These are phyloP conservation scores for Scutellaria barbata DNA, from an alignment of 257 asterid species.

Conservation along the genomic window DNA sequence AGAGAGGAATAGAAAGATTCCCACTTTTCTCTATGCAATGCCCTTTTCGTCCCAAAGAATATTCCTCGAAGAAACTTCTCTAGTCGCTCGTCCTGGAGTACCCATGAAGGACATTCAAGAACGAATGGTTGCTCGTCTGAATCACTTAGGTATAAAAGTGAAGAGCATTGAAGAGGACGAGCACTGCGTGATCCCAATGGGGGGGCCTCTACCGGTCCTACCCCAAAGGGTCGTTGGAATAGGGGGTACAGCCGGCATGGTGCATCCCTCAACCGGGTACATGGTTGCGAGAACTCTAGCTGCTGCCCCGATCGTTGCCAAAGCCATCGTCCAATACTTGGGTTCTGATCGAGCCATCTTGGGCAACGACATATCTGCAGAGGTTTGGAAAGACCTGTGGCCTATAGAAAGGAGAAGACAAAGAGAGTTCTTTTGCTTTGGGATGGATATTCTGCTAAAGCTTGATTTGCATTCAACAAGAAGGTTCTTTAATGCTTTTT, in stretches of 20 bases:
- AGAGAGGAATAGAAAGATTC: constrained; percentile 73
- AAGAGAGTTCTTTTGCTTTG: constrained; percentile 93
- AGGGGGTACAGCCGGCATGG: constrained; percentile 99
- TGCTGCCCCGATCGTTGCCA: constrained; percentile 91
- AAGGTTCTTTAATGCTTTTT: constrained; percentile 89
- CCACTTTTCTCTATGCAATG: constrained; percentile 96
- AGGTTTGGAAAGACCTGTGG: constrained; percentile 97
- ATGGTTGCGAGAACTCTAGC: constrained; percentile 99
- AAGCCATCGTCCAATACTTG: constrained; percentile 72
- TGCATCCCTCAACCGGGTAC: constrained; percentile 97
- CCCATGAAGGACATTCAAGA: constrained; percentile 86
- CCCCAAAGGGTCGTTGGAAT: constrained; percentile 95
- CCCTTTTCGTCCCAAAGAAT: constrained; percentile 84
- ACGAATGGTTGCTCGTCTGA: constrained; percentile 86
- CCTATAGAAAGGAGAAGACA: constrained; percentile 96
- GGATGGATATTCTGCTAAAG: constrained; percentile 92
- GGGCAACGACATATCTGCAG: constrained; percentile 64
- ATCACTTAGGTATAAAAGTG: constrained; percentile 83
- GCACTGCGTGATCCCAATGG: constrained; percentile 95
- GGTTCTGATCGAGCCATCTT: constrained; percentile 50
- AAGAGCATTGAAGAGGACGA: constrained; percentile 95
- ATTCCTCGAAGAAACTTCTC: constrained; percentile 96
- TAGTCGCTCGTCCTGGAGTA: constrained; percentile 96
- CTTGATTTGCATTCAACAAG: constrained; percentile 83
- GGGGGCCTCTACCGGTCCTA: constrained; percentile 92